Percentiles rank a stretch among this genome's conserved stretches.
Evolutionary conservation across 306 rosid genomes (phyloP).

Genomic region (Notholithocarpus densiflorus): DNA sequence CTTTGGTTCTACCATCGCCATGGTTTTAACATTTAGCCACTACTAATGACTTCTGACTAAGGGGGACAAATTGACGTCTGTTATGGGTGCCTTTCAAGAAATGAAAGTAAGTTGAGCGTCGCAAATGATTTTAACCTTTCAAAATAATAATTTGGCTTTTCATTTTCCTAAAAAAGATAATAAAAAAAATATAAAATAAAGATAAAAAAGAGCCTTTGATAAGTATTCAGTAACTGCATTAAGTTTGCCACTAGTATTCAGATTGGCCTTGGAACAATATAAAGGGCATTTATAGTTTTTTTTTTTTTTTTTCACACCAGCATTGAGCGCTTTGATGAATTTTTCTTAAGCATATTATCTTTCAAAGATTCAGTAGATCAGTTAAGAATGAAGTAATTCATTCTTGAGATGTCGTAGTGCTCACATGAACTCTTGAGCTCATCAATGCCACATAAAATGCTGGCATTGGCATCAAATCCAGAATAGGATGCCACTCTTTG

Average conservation of each 20-base stretch:
- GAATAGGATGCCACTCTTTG: conserved; percentile 45
- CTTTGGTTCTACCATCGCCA: background rate
- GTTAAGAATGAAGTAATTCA: background rate
- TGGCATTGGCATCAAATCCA: background rate
- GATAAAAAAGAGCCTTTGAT: no score
- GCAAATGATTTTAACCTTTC: no score
- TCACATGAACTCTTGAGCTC: background rate
- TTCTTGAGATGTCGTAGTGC: background rate
- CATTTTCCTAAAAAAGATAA: no score
- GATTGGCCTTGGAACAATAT: no score
- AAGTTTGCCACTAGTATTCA: no score
- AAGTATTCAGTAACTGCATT: no score
- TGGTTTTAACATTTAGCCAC: background rate
- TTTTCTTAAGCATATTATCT: background rate
- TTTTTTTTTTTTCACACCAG: background rate
- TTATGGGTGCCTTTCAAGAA: background rate
- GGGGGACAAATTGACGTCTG: background rate
- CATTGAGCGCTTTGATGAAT: background rate
- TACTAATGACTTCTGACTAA: conserved; percentile 17
- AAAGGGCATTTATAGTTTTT: background rate
- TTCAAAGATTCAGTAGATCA: background rate
- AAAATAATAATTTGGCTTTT: no score
- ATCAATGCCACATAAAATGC: background rate
- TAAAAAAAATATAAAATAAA: no score
- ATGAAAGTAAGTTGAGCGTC: no score